Conservation (phyloP, 2,329 filamentous ascomycete species). For the Pseudogymnoascus sp. region DNA sequence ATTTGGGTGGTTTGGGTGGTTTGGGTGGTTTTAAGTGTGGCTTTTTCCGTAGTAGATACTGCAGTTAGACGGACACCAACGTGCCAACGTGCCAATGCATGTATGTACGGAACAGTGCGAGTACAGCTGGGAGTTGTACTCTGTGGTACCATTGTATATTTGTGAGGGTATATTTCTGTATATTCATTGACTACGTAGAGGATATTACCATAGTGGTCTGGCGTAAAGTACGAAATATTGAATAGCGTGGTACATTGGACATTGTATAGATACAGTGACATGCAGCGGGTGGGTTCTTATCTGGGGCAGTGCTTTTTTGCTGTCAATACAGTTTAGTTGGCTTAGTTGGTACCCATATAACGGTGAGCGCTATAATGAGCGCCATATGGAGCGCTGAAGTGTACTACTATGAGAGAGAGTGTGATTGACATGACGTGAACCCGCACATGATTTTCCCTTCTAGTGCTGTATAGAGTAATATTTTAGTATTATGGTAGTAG, state of each 20-base stretch:
- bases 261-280: background rate
- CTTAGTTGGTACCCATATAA: background rate
- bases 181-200: background rate
- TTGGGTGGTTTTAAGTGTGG: slow-evolving; percentile 7
- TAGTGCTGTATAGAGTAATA: background rate
- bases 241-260: background rate
- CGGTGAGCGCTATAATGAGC: background rate
- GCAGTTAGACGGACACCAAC: background rate
- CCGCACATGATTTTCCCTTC: background rate
- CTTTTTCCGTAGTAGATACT: background rate
- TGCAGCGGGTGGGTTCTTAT: slow-evolving; percentile 1
- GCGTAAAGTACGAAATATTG: background rate
- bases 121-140: background rate
- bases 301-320: slow-evolving; percentile 4
- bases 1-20: too few relatives aligned
- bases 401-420: background rate
- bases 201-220: background rate
- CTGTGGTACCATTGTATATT: background rate
- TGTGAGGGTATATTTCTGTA: background rate
- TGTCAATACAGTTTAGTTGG: background rate
- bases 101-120: background rate
- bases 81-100: slow-evolving; percentile 1
- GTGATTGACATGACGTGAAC: slow-evolving; percentile 4
- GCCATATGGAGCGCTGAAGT: background rate
- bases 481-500: background rate